These are phyloP conservation scores for Begonia masoniana DNA, from an alignment of 306 rosid genomes.

Conservation along the genomic window DNA sequence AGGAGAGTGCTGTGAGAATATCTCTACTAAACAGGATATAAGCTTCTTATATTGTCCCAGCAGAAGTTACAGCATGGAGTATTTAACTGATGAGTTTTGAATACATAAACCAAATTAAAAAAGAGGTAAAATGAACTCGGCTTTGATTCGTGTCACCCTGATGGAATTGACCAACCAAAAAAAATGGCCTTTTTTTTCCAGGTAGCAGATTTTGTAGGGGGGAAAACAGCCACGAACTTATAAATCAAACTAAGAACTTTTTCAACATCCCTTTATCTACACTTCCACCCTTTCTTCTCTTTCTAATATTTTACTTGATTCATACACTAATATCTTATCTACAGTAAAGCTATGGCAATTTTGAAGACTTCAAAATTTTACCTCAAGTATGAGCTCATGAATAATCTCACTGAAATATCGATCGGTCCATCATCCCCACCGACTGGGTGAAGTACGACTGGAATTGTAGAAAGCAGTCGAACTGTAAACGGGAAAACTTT, in stretches of 20 bases:
- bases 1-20: no score
- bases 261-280: conserved; percentile 19
- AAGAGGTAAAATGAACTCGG: no score
- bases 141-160: not conserved
- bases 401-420: conserved; percentile 68
- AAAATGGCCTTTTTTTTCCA: conserved; percentile 40
- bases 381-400: conserved; percentile 55
- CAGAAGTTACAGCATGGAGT: no score
- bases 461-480: conserved; percentile 50
- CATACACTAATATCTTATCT: conserved; percentile 20
- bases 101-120: no score
- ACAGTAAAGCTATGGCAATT: conserved; percentile 13
- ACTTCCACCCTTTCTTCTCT: conserved; percentile 17
- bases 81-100: no score
- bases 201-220: conserved; percentile 26
- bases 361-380: conserved; percentile 17
- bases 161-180: conserved; percentile 48
- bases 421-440: conserved; percentile 85
- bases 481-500: conserved; percentile 55
- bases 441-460: conserved; percentile 65
- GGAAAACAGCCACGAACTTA: no score
- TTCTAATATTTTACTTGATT: conserved; percentile 16
- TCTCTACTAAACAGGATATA: no score
- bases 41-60: no score
- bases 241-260: not conserved